Evolutionary conservation across 768 basidiomycete genomes (phyloP), one percentile per base, ranked within the genome.

Genomic region (Dioszegia hungarica): DNA sequence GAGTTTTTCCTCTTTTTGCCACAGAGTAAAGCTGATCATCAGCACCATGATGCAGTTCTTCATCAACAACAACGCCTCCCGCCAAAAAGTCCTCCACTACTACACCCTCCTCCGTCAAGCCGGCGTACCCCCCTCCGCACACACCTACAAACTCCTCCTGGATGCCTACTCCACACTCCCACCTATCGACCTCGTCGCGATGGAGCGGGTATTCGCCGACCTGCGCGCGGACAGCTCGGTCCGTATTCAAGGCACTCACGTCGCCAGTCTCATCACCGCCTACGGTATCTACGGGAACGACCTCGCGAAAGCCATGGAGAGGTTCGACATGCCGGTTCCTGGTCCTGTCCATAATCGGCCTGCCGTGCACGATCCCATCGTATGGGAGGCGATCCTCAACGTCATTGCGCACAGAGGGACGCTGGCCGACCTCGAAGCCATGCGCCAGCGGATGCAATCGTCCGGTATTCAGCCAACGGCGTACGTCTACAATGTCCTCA

Each of bases 101-200:
- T 87, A 87, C 74, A 72, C 86, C 45, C 79, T 83, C 67, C 80
- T 99, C 75, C 73, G 79, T 33, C 71, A 75, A 27, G 85, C 82
- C 3, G 77, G 80, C 0, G 84, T 98, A 24, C 67, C 77, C 3
- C 91, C 93, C 15, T 88, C 90, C 2, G 84, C 86, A 5, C 89
- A 98, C 75, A 97, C 94, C 10, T 99, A 94, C 81, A 98, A 97
- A 87, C 82, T 97, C 34, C 83, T 98, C 43, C 80, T 98, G 44
- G 94, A 98, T 66, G 84, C 86, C 0, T 90, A 92, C 74, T 91
- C 91, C 12, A 79, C 84, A 1, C 83, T 94, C 39, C 87, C 90
- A 62, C 93, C 93, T 0, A 79, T 91, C 20, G 86, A 94, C 64
- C 77, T 87, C 25, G 69, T 69, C 6, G 78, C 82, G 0, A 87